Evolutionary conservation across 1,284 basidiomycete species (phyloP), one percentile per base, ranked within the genome.

Genomic region (Anthracocystis setariae): DNA sequence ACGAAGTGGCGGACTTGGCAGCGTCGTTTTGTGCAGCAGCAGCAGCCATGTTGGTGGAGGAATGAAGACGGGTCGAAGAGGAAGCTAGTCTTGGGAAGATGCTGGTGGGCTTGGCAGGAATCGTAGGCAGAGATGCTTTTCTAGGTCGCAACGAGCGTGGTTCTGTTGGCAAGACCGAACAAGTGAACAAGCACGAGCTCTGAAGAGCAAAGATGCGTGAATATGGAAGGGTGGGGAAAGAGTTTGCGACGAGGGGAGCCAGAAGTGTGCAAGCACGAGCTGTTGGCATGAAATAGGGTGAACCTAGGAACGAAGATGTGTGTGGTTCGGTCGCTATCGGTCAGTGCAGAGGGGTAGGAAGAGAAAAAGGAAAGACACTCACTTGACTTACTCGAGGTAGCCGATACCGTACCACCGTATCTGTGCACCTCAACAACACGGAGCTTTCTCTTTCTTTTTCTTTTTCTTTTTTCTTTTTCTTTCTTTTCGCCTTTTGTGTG

Each of bases 1-100:
- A 81, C 21, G 74, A 35, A 29, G 81, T 80, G 7, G 78, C 54
- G 18, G 40, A 42, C 17, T 42, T 42, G 40, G 20, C 40, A 21
- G 63, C 47, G 44, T 73, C 43, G n/a, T 53, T 54, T 38, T 53
- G 59, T 7, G 59, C 8, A 43, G 58, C 60, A 12, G 59, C 8
- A 43, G 58, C 60, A 18, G 60, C 45, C 66, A 69, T 69, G 44
- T 27, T 63, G 46, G 59, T 39, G 2, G 29, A 32, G 13, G 49
- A 25, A 15, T 42, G 42, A 20, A 46, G 5, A 18, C 17, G 52
- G 35, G 33, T 32, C 18, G 27, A 23, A 9, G 9, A 40, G 9
- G 12, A 23, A 20, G 15, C n/a, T 15, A 46, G 24, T 38, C 25
- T 40, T 46, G 20, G 24, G 12, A 29, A 2, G 8, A n/a, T 10